Evolutionary conservation across 2,329 filamentous ascomycete species (phyloP).

Genomic region (Aspergillus transmontanensis): DNA sequence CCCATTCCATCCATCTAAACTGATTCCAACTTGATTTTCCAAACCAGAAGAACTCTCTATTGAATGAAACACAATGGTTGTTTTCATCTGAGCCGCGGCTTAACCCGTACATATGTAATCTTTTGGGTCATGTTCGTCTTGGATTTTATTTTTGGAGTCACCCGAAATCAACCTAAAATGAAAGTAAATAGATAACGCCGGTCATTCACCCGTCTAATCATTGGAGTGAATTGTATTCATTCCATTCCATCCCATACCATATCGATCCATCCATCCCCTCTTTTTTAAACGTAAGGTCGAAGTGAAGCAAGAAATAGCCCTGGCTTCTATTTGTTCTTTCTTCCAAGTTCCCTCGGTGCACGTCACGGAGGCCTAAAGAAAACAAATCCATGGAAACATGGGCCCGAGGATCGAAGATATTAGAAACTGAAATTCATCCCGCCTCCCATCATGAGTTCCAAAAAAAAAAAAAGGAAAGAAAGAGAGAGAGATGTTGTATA

Average conservation of each 20-base stretch:
- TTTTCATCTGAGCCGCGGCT: not conserved
- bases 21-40: not conserved
- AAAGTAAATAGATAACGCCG: slow-evolving; percentile 2
- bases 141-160: not conserved
- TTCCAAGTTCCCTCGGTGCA: not conserved
- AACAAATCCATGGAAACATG: not conserved
- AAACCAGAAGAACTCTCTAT: not conserved
- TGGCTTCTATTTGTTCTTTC: not conserved
- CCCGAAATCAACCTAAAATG: not conserved
- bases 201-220: slow-evolving; percentile 19
- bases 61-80: not conserved
- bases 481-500: slow-evolving; percentile 13
- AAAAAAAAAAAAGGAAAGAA: not conserved
- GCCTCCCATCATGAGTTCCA: not conserved
- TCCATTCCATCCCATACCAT: not conserved
- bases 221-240: slow-evolving; percentile 8
- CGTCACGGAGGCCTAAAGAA: not conserved
- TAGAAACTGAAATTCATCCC: not conserved
- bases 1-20: not conserved
- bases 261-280: not conserved
- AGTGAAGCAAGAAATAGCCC: not conserved
- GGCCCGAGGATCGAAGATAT: not conserved
- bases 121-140: not conserved
- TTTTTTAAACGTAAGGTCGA: not conserved
- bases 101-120: not conserved